Evolutionary conservation across 164 flowering plant genomes (phyloP).

Genomic region (Dillenia suffruticosa): DNA sequence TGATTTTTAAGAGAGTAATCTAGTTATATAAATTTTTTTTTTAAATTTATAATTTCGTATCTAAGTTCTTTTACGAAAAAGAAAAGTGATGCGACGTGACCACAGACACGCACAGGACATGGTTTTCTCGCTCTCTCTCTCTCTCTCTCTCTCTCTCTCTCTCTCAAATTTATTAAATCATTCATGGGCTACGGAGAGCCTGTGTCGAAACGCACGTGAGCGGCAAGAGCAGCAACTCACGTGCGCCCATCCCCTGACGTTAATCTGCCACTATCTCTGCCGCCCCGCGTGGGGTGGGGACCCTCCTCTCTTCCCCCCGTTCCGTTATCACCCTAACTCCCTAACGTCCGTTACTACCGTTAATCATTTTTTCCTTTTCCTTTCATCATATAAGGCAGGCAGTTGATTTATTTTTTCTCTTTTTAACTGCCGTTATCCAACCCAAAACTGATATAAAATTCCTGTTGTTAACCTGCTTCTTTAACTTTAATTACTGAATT

Average conservation of each 20-base stretch:
- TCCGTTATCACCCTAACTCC: neutral
- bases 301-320: conserved; percentile 5
- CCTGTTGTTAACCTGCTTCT: neutral
- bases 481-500: neutral
- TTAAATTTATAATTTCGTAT: no score
- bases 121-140: no score
- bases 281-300: conserved; percentile 64
- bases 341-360: conserved; percentile 2
- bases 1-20: no score
- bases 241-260: conserved; percentile 70
- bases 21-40: no score
- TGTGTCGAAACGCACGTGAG: conserved; percentile 44
- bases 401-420: neutral
- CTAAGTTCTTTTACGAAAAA: no score
- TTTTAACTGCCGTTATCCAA: neutral
- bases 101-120: neutral
- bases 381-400: no score
- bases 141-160: no score
- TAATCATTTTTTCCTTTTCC: neutral
- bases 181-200: neutral
- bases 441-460: neutral
- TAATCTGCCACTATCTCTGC: conserved; percentile 30
- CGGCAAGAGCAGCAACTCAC: conserved; percentile 36
- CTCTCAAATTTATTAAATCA: no score
- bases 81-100: conserved; percentile 19